Conservation (phyloP, 805 yeast genomes). For the Candida pini region DNA sequence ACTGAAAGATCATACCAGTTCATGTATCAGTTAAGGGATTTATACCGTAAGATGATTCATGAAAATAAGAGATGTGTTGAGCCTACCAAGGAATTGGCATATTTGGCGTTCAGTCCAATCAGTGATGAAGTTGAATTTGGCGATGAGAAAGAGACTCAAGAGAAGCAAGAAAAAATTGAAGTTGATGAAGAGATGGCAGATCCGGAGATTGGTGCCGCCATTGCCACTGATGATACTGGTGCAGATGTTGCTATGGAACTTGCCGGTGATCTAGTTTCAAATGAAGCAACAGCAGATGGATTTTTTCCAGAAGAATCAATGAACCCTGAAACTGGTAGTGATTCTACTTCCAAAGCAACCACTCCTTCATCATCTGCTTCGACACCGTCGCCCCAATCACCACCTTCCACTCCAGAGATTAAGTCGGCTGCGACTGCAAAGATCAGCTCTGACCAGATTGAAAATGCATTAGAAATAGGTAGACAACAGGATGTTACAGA, state of each 20-base stretch:
- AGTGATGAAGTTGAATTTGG: constrained; percentile 60
- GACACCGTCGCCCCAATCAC: background rate
- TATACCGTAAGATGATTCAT: constrained; percentile 66
- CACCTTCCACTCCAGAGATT: constrained; percentile 23
- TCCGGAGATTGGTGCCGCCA: constrained; percentile 2
- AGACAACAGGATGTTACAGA: constrained; percentile 98
- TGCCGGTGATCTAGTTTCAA: background rate
- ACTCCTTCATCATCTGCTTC: background rate
- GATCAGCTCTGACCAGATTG: constrained; percentile 60
- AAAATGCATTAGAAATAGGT: constrained; percentile 71
- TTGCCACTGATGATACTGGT: background rate
- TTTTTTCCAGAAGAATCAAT: background rate
- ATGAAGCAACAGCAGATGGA: background rate
- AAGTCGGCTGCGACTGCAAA: constrained; percentile 27
- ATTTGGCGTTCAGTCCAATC: constrained; percentile 75
- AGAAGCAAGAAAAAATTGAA: background rate
- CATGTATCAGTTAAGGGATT: constrained; percentile 59
- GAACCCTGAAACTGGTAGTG: background rate
- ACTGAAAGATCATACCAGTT: constrained; percentile 79
- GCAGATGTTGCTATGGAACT: background rate
- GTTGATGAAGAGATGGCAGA: constrained; percentile 3
- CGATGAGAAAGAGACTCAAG: constrained; percentile 5
- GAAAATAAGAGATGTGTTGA: constrained; percentile 60
- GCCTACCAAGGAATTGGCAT: constrained; percentile 82
- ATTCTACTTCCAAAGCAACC: constrained; percentile 1